Percentiles rank a stretch among this genome's conserved stretches.
These are phyloP conservation scores for Beta macrorhiza DNA, from an alignment of 179 eudicot species.

Conservation along the genomic window DNA sequence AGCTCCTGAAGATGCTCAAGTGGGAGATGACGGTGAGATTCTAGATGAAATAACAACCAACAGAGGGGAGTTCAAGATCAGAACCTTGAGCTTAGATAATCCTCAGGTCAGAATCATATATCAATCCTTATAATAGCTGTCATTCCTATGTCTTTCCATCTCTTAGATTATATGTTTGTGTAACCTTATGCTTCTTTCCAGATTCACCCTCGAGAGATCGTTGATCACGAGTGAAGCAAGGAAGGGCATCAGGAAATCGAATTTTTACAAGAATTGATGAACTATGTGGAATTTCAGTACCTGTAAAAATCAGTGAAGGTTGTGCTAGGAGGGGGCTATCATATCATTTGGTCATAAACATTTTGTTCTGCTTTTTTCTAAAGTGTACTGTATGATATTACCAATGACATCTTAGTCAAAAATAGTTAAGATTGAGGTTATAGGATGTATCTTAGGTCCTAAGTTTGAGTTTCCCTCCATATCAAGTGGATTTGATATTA, in stretches of 20 bases:
- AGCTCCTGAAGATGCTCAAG: conserved; percentile 22
- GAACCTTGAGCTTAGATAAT: conserved; percentile 30
- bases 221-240: conserved; percentile 16
- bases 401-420: conserved; percentile 10
- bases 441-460: not conserved
- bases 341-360: not conserved
- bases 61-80: conserved; percentile 41
- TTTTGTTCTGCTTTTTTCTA: too few species aligned
- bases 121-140: not conserved
- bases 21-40: conserved; percentile 32
- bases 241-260: not conserved
- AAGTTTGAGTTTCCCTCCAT: not conserved
- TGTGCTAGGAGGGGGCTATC: not conserved
- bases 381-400: not conserved
- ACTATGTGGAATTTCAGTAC: not conserved
- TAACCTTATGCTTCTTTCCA: not conserved
- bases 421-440: not conserved
- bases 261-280: not conserved
- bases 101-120: conserved; percentile 25
- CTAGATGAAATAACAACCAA: conserved; percentile 40
- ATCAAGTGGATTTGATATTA: not conserved
- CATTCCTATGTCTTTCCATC: too few species aligned
- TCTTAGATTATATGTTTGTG: not conserved
- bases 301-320: not conserved
- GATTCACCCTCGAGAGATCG: conserved; percentile 29